Conservation (phyloP, 140 eudicot species). For the Erigeron philadelphicus region DNA sequence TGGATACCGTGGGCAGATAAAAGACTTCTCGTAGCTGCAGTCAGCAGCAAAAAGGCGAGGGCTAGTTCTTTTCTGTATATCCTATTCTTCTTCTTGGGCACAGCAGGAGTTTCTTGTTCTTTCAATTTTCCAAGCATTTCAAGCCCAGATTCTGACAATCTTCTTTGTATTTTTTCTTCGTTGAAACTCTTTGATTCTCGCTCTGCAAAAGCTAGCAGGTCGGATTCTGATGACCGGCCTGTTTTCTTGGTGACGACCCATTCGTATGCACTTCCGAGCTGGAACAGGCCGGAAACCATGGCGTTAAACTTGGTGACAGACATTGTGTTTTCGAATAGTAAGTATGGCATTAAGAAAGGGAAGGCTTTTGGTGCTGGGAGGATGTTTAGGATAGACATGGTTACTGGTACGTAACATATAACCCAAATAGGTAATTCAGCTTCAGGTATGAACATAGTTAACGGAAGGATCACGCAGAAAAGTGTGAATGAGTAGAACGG, state of each 20-base stretch:
- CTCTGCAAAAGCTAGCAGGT: conserved; percentile 63
- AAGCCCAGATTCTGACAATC: conserved; percentile 79
- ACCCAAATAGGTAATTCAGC: conserved; percentile 88
- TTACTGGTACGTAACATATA: conserved; percentile 76
- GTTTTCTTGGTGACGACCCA: conserved; percentile 95
- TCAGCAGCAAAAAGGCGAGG: conserved; percentile 67
- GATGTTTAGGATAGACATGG: conserved; percentile 74
- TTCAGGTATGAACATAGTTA: conserved; percentile 90
- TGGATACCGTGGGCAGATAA: conserved; percentile 86
- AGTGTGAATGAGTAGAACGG: conserved; percentile 91
- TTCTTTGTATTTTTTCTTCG: conserved; percentile 68
- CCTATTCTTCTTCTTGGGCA: conserved; percentile 54
- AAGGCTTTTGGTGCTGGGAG: conserved; percentile 87
- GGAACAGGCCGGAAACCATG: conserved; percentile 86
- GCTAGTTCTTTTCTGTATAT: conserved; percentile 71
- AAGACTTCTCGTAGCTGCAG: conserved; percentile 83
- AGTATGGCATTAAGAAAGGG: conserved; percentile 86
- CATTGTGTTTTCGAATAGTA: conserved; percentile 90
- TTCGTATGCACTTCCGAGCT: conserved; percentile 89
- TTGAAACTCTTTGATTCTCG: conserved; percentile 49
- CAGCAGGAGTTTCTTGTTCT: conserved; percentile 46
- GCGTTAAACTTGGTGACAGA: conserved; percentile 94
- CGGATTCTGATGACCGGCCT: conserved; percentile 81
- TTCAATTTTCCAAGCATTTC: conserved; percentile 67
- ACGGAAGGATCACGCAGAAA: conserved; percentile 82